These are phyloP conservation scores for Massariosphaeria phaeospora DNA, from an alignment of 495 filamentous ascomycete species.

Conservation along the genomic window DNA sequence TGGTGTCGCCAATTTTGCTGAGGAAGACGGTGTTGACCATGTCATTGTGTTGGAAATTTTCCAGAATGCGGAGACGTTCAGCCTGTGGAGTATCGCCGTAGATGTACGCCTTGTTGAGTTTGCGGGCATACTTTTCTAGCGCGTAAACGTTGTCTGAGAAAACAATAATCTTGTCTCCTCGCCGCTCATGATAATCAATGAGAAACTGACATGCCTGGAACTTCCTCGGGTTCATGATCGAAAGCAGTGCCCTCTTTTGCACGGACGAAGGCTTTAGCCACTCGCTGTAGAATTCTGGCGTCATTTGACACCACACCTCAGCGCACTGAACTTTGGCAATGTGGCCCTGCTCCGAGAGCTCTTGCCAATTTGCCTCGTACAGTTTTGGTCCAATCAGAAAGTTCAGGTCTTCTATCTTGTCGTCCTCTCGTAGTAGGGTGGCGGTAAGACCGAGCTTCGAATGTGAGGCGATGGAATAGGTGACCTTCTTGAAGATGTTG, in stretches of 20 bases:
- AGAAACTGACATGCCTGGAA: slow-evolving; percentile 96
- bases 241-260: slow-evolving; percentile 67
- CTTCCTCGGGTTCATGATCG: slow-evolving; percentile 96
- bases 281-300: slow-evolving; percentile 93
- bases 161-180: slow-evolving; percentile 98
- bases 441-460: slow-evolving; percentile 96
- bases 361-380: slow-evolving; percentile 99
- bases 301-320: slow-evolving; percentile 99
- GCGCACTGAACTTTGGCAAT: slow-evolving; percentile 97
- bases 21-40: slow-evolving; percentile 93
- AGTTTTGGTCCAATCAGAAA: slow-evolving; percentile 97
- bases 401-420: slow-evolving; percentile 96
- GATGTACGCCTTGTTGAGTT: slow-evolving; percentile 85
- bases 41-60: slow-evolving; percentile 96
- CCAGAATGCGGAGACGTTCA: slow-evolving; percentile 83
- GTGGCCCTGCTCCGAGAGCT: slow-evolving; percentile 91
- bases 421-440: slow-evolving; percentile 90
- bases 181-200: slow-evolving; percentile 93
- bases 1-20: slow-evolving; percentile 97
- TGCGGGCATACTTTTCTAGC: slow-evolving; percentile 75
- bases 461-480: slow-evolving; percentile 84
- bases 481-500: slow-evolving; percentile 90
- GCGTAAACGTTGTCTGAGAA: slow-evolving; percentile 99
- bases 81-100: slow-evolving; percentile 82
- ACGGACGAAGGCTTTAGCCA: slow-evolving; percentile 70